phyloP scores from a whole-genome alignment of 208 protist genomes.

The Wallacemonas sp. region DNA sequence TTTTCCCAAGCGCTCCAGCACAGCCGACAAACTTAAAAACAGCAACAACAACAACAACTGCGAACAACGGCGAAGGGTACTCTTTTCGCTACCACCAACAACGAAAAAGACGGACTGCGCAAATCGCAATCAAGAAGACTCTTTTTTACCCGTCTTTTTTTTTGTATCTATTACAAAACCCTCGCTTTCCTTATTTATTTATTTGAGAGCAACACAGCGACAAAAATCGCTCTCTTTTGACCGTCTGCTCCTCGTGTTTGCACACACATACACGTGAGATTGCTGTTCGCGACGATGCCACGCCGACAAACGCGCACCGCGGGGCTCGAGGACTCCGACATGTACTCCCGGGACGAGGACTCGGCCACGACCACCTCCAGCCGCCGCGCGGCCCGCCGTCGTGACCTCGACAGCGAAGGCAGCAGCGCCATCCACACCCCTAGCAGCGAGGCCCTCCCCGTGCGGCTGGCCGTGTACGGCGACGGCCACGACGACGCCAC shows the following conservation, averaged over 20 bases:
- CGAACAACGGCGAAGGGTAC: too few species aligned
- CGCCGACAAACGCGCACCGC: background rate
- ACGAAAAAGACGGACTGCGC: too few species aligned
- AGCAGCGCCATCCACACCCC: too few species aligned
- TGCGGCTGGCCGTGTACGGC: background rate
- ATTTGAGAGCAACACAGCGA: background rate
- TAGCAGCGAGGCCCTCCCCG: background rate
- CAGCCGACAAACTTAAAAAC: too few species aligned
- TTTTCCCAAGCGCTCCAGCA: too few species aligned
- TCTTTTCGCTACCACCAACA: background rate
- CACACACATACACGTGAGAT: too few species aligned
- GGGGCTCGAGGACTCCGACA: background rate
- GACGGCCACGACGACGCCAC: background rate
- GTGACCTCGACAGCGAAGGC: too few species aligned
- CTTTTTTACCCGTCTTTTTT: too few species aligned
- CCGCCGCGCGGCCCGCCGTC: background rate
- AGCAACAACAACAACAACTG: too few species aligned
- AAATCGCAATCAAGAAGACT: too few species aligned
- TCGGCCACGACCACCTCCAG: background rate
- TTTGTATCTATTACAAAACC: too few species aligned
- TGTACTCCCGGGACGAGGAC: background rate
- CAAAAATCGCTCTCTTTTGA: background rate
- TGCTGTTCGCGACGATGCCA: background rate
- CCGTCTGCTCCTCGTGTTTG: background rate
- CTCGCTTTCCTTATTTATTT: too few species aligned